A percentile compares a stretch with the other conserved stretches of the same genome.
Conservation (phyloP, 371 early-diverging fungal genomes). For the Circinella umbellata region DNA sequence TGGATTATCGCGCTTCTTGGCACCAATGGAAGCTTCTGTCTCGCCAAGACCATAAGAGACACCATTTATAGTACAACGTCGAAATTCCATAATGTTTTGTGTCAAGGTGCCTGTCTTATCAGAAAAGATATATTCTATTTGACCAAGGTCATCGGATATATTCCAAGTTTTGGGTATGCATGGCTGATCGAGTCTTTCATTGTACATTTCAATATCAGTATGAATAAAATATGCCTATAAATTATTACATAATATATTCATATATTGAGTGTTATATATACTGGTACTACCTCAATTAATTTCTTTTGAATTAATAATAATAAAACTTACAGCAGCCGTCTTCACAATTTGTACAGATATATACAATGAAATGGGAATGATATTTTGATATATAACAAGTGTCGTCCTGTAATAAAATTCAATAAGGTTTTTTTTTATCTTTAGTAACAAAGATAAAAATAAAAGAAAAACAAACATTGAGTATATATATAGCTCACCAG, state of each 20-base stretch:
- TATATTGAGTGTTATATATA: too few species aligned
- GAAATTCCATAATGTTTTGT: slow-evolving; percentile 82
- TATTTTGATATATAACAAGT: slow-evolving; percentile 57
- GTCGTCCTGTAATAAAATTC: slow-evolving; percentile 34
- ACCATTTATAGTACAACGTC: slow-evolving; percentile 87
- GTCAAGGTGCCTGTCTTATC: slow-evolving; percentile 92
- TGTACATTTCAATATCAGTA: slow-evolving; percentile 88
- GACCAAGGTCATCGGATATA: slow-evolving; percentile 83
- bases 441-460: too few species aligned
- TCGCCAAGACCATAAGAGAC: slow-evolving; percentile 74
- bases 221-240: slow-evolving; percentile 79
- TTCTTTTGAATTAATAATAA: neutral
- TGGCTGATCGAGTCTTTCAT: slow-evolving; percentile 75
- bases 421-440: neutral
- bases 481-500: slow-evolving; percentile 27
- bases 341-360: slow-evolving; percentile 94
- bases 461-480: neutral
- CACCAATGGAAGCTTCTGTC: slow-evolving; percentile 49
- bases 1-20: slow-evolving; percentile 39
- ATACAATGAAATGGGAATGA: slow-evolving; percentile 93
- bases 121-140: slow-evolving; percentile 94
- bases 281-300: neutral
- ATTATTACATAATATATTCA: neutral
- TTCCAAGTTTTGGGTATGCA: slow-evolving; percentile 92
- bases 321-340: slow-evolving; percentile 56